phyloP scores from a whole-genome alignment of 306 rosid genomes.

The Quercus glauca region DNA sequence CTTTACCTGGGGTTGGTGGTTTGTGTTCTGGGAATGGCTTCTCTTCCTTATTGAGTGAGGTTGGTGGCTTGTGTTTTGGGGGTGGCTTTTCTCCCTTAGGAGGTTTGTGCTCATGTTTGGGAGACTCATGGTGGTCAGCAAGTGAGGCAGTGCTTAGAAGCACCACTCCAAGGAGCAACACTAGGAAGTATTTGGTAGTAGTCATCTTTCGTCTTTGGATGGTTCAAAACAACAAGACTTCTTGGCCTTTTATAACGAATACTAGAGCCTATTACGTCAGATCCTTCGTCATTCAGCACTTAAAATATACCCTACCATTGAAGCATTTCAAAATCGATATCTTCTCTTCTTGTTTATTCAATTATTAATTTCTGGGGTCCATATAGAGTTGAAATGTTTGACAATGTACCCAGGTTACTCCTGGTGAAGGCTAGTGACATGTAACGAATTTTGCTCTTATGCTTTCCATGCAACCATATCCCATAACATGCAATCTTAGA shows the following conservation, averaged over 20 bases:
- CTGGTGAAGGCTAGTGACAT: no score
- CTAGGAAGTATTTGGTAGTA: background rate
- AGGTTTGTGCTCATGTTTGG: background rate
- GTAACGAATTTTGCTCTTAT: no score
- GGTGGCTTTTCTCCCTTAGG: slow-evolving; percentile 14
- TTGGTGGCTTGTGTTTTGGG: background rate
- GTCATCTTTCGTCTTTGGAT: background rate
- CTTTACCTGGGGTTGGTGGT: background rate
- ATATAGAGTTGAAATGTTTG: background rate
- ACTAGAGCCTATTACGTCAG: background rate
- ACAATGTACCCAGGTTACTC: no score
- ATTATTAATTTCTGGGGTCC: background rate
- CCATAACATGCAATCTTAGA: no score
- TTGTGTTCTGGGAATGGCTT: background rate
- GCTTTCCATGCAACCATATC: no score
- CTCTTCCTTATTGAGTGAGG: background rate
- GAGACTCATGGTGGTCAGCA: background rate
- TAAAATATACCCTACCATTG: background rate
- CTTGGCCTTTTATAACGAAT: background rate
- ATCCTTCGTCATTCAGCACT: background rate
- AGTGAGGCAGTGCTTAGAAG: background rate
- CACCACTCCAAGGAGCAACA: background rate
- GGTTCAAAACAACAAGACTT: background rate
- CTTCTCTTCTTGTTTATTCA: background rate
- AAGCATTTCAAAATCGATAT: background rate